These are phyloP conservation scores for Aeminium ludgeri DNA, from an alignment of 495 filamentous ascomycete genomes.

Conservation along the genomic window DNA sequence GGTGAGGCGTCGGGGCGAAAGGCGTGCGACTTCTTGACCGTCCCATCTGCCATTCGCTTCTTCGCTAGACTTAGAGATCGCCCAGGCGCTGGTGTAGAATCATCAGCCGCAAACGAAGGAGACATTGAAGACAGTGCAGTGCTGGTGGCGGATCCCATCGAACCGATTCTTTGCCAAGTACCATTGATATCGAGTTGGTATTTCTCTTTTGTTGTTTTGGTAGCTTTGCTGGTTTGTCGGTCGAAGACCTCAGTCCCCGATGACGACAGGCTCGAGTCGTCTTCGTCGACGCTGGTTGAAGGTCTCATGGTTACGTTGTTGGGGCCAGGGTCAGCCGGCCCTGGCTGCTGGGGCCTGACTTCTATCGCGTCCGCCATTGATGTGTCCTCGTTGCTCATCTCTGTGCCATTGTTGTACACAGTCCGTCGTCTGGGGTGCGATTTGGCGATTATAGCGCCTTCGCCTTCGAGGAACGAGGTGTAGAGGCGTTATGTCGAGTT, in stretches of 20 bases:
- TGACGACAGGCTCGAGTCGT: constrained; percentile 14
- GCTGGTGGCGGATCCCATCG: constrained; percentile 17
- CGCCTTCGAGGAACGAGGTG: too few relatives aligned
- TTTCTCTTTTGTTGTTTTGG: constrained; percentile 1
- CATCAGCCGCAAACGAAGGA: constrained; percentile 9
- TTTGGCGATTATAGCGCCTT: too few relatives aligned
- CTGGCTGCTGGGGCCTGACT: background rate
- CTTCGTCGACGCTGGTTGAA: constrained; percentile 5
- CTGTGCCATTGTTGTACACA: background rate
- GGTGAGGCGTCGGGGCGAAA: background rate
- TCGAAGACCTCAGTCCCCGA: constrained; percentile 10
- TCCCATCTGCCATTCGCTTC: constrained; percentile 14
- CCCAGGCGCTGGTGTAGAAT: background rate
- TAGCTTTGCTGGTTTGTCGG: background rate
- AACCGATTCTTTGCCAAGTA: constrained; percentile 12
- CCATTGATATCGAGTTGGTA: constrained; percentile 9
- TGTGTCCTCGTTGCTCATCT: background rate
- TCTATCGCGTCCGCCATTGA: constrained; percentile 1
- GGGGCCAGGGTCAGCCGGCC: background rate
- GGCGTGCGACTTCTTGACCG: constrained; percentile 5
- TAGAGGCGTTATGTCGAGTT: too few relatives aligned
- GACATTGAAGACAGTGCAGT: constrained; percentile 12
- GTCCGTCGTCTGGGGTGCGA: too few relatives aligned
- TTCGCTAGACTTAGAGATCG: background rate
- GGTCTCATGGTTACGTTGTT: background rate